Evolutionary conservation across 108 stramenopile genomes (phyloP).

Genomic region (Seminavis robusta): DNA sequence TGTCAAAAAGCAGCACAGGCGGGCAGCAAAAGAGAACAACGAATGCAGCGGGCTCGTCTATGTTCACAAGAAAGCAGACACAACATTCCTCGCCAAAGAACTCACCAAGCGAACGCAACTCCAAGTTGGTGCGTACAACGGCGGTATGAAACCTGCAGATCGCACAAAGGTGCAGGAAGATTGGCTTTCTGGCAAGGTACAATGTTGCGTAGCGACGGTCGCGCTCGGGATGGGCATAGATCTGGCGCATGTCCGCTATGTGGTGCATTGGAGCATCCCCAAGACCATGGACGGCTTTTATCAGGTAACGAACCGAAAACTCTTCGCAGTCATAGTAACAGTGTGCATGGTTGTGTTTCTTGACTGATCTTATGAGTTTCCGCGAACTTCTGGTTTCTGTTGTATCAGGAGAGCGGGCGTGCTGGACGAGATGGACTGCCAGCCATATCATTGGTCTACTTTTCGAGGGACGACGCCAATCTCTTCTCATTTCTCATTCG

Average conservation of each 20-base stretch:
- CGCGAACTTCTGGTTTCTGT: no score
- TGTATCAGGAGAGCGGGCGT: constrained; percentile 86
- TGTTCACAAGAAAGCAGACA: constrained; percentile 90
- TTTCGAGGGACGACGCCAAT: constrained; percentile 70
- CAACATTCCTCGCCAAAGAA: constrained; percentile 36
- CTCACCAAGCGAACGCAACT: constrained; percentile 30
- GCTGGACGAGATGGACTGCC: constrained; percentile 85
- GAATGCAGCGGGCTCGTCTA: constrained; percentile 91
- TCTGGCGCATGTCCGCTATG: constrained; percentile 78
- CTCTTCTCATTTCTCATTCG: constrained; percentile 57
- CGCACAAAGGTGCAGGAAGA: constrained; percentile 48
- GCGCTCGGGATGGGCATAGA: constrained; percentile 94
- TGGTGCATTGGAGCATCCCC: constrained; percentile 85
- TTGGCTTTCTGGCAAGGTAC: constrained; percentile 53
- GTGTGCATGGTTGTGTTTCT: no score
- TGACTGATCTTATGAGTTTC: no score
- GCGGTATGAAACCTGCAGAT: constrained; percentile 61
- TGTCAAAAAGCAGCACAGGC: constrained; percentile 54
- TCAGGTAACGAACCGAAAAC: no score
- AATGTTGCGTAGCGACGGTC: constrained; percentile 58
- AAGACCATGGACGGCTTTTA: constrained; percentile 86
- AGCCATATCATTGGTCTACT: constrained; percentile 75
- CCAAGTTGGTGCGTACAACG: constrained; percentile 48
- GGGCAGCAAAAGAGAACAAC: constrained; percentile 3
- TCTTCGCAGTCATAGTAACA: no score